These are phyloP conservation scores for Ramichloridium luteum DNA, from an alignment of 2,329 filamentous ascomycete genomes.

Conservation along the genomic window DNA sequence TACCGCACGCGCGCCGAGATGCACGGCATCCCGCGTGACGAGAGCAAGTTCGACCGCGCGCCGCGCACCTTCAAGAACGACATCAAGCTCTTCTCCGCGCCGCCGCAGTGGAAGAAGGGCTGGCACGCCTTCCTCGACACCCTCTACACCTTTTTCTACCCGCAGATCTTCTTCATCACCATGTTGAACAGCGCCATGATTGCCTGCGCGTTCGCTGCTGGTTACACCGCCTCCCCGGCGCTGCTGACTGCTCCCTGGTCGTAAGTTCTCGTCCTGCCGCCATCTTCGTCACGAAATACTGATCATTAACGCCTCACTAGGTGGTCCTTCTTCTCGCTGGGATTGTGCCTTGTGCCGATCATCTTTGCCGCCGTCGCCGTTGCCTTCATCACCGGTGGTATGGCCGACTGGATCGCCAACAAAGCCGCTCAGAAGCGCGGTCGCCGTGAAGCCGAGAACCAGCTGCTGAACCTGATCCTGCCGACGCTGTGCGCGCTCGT, in stretches of 20 bases:
- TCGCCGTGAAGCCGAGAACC: conserved; percentile 19
- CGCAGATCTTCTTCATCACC: conserved; percentile 23
- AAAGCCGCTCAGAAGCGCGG: conserved; percentile 16
- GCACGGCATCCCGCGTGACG: conserved; percentile 12
- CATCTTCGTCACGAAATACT: too few species aligned
- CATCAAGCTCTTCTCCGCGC: conserved; percentile 15
- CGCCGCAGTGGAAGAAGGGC: conserved; percentile 16
- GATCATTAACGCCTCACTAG: too few species aligned
- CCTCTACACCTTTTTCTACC: conserved; percentile 21
- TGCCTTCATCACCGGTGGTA: conserved; percentile 15
- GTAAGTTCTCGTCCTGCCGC: conserved; percentile 8
- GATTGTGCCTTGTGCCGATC: conserved; percentile 17
- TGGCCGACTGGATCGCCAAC: conserved; percentile 20
- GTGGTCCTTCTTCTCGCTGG: conserved; percentile 17
- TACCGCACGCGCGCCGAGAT: conserved; percentile 16
- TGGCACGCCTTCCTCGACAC: conserved; percentile 20
- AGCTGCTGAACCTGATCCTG: conserved; percentile 19
- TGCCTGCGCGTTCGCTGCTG: conserved; percentile 17
- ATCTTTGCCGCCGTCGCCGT: conserved; percentile 17
- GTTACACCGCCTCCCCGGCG: conserved; percentile 18
- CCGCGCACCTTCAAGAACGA: conserved; percentile 17
- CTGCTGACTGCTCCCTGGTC: conserved; percentile 16
- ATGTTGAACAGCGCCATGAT: conserved; percentile 22
- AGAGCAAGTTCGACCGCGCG: conserved; percentile 3
- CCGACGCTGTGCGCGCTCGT: conserved; percentile 17